phyloP scores from a whole-genome alignment of 257 asterid genomes.

The Lycium ferocissimum region DNA sequence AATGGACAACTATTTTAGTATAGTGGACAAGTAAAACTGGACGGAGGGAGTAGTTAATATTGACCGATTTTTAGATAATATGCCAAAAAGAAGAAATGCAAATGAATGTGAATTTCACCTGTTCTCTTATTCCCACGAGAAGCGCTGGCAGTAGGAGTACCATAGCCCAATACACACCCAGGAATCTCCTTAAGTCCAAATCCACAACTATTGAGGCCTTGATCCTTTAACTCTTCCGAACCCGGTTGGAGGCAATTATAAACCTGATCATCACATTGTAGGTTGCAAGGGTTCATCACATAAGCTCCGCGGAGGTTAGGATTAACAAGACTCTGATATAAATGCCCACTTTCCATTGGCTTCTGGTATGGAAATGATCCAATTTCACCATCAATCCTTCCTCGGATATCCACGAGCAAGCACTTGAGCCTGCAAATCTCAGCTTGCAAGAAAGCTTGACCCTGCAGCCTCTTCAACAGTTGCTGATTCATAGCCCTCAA shows the following conservation, averaged over 20 bases:
- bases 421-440: constrained; percentile 60
- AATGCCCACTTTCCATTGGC: neutral
- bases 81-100: constrained; percentile 14
- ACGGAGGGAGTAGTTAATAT: neutral
- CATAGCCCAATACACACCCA: constrained; percentile 3
- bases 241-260: constrained; percentile 8
- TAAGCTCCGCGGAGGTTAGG: neutral
- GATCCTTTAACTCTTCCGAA: neutral
- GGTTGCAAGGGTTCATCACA: constrained; percentile 26
- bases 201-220: constrained; percentile 17
- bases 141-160: neutral
- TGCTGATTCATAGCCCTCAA: constrained; percentile 56
- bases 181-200: constrained; percentile 12
- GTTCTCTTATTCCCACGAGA: neutral
- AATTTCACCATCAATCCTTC: constrained; percentile 58
- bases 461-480: constrained; percentile 53
- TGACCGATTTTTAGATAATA: neutral
- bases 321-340: constrained; percentile 1
- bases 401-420: constrained; percentile 52
- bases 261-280: constrained; percentile 30
- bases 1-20: no score
- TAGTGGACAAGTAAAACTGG: no score
- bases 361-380: constrained; percentile 48
- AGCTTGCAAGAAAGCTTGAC: constrained; percentile 53
- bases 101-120: constrained; percentile 23